Percentiles rank a stretch among this genome's conserved stretches.
phyloP scores from a whole-genome alignment of 805 yeast species.

The Wickerhamiella hasegawae region DNA sequence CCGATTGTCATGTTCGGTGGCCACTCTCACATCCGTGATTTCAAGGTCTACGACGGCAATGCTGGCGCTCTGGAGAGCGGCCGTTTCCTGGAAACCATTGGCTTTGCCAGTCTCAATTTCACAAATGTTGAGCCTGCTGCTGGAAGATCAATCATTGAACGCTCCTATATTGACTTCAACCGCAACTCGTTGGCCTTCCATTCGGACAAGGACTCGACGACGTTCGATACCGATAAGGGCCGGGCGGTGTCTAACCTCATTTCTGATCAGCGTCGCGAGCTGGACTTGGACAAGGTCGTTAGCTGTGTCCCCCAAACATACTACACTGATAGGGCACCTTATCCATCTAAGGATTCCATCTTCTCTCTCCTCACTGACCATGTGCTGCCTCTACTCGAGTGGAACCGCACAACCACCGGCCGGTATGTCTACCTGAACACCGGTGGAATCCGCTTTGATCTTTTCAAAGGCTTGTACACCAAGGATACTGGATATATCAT shows the following conservation, averaged over 20 bases:
- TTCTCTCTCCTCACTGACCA: conserved; percentile 40
- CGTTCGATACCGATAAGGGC: conserved; percentile 44
- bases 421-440: conserved; percentile 58
- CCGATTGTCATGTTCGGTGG: conserved; percentile 83
- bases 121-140: neutral
- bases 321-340: conserved; percentile 51
- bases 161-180: conserved; percentile 75
- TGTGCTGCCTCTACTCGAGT: conserved; percentile 33
- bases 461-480: conserved; percentile 72
- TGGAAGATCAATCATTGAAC: neutral
- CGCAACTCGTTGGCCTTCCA: conserved; percentile 54
- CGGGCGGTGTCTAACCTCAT: conserved; percentile 30
- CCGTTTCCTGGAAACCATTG: conserved; percentile 77
- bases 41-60: conserved; percentile 42
- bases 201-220: conserved; percentile 5
- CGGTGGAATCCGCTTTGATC: conserved; percentile 75
- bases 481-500: conserved; percentile 63
- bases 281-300: conserved; percentile 36
- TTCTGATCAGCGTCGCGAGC: conserved; percentile 26
- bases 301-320: conserved; percentile 57
- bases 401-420: conserved; percentile 12
- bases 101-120: conserved; percentile 48
- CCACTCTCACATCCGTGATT: conserved; percentile 83
- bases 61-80: conserved; percentile 78
- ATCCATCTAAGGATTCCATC: conserved; percentile 38